Base-by-base conservation (phyloP, 495 filamentous ascomycete genomes). In the Penicillium ochrochloron region DNA sequence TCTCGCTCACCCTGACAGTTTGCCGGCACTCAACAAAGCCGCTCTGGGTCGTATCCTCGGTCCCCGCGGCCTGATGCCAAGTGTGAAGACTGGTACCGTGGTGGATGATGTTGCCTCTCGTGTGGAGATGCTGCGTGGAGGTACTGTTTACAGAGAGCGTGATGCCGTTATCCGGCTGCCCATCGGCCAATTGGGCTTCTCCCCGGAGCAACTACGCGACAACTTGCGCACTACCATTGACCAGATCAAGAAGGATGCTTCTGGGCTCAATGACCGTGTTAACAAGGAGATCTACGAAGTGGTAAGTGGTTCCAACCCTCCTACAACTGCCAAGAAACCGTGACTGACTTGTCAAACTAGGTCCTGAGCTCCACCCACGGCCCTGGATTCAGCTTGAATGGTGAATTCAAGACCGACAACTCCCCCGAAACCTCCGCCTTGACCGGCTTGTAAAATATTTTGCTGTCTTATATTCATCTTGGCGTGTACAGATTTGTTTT, bases 1-100 rank as follows among this genome's bases (percentile, higher is more conserved):
- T 66, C 88, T 99, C 62, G 93, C 90, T 74, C 94, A 98, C 71
- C 83, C 83, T 25, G 90, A 94, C 62, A 91, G 87, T 70, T 78
- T 92, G 66, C 76, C 79, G 23, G 85, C 86, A 29, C 79, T 97
- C 66, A 90, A 90, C 74, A 92, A 93, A 78, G 89, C 91, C 31
- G 84, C 80, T 3, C 72, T 99, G 61, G 94, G 89, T 56, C 85
- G 89, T 69, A 85, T 97, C 48, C 83, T 99, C 12, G 95, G 95
- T 73, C 95, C 95, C 17, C 85, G 84, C 71, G 92, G 93, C 10
- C 76, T 99, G 72, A 97, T 99, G 96, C 95, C 95, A 23, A 95
- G 85, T 72, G 76, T 80, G 56, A 99, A 97, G 83, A 84, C 83
- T 25, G 93, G 91, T 59, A 97, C 95, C 3, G 88, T 99, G 57